Evolutionary conservation across 179 eudicot species (phyloP).

Genomic region (Beta corolliflora): DNA sequence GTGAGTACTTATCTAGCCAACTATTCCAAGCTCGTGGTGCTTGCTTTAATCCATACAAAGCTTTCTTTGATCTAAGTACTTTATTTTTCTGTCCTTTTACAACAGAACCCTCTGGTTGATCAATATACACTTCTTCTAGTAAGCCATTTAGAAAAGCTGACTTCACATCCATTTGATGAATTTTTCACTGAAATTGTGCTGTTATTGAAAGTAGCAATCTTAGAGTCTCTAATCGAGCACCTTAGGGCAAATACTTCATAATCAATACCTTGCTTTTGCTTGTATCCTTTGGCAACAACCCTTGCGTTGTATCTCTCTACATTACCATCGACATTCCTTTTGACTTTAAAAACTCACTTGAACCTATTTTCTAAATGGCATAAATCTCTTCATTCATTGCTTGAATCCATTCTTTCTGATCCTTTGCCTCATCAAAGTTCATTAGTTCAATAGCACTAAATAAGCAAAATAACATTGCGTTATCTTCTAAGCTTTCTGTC

Average conservation of each 20-base stretch:
- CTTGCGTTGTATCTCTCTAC: neutral
- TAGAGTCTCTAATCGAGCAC: conserved; percentile 6
- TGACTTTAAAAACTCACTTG: neutral
- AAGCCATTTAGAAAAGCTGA: neutral
- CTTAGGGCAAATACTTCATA: conserved; percentile 12
- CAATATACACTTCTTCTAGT: neutral
- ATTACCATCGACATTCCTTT: neutral
- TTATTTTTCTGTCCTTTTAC: conserved; percentile 9
- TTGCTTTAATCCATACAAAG: conserved; percentile 13
- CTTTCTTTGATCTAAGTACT: neutral
- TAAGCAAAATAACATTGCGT: no score
- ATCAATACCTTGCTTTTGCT: neutral
- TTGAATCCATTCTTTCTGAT: neutral
- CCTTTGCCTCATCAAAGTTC: neutral
- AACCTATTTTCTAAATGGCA: neutral
- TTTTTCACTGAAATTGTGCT: neutral
- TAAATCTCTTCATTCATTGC: conserved; percentile 1
- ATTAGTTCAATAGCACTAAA: neutral
- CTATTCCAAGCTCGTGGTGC: conserved; percentile 17
- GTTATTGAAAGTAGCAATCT: neutral
- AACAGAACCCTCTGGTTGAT: conserved; percentile 1
- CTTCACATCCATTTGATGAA: conserved; percentile 15
- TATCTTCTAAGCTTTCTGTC: no score
- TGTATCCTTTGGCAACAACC: neutral
- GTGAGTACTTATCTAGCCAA: neutral